Evolutionary conservation across 2,329 filamentous ascomycete genomes (phyloP).

Genomic region (Trichoderma atrobrunneum): DNA sequence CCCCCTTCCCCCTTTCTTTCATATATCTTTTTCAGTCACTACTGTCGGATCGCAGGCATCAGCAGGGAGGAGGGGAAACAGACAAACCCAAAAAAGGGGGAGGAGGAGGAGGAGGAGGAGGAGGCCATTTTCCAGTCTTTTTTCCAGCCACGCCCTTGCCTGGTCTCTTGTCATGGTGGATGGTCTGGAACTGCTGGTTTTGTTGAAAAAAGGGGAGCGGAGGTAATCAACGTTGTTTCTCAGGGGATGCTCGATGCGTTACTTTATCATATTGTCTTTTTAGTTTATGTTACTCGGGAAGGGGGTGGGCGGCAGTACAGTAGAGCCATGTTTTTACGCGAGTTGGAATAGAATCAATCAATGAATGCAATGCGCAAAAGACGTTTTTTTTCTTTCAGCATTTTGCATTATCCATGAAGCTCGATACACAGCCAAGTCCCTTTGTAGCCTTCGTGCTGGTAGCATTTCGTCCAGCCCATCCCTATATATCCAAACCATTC

Average conservation of each 20-base stretch:
- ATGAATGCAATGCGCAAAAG: conserved; percentile 11
- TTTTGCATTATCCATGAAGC: neutral
- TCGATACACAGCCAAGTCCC: neutral
- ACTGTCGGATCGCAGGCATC: neutral
- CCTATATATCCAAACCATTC: neutral
- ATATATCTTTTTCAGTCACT: neutral
- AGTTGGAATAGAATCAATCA: conserved; percentile 20
- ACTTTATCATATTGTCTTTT: conserved; percentile 8
- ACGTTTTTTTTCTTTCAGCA: neutral
- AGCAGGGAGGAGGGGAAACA: neutral
- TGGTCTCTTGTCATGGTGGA: neutral
- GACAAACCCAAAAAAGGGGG: neutral
- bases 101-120: neutral
- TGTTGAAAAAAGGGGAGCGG: neutral
- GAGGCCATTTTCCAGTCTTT: neutral
- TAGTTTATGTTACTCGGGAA: conserved; percentile 1
- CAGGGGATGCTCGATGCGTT: neutral
- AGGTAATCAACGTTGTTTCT: neutral
- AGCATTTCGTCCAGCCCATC: neutral
- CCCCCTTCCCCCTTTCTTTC: neutral
- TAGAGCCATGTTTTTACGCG: neutral
- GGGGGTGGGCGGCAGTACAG: neutral
- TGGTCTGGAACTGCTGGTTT: neutral
- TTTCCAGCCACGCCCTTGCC: neutral
- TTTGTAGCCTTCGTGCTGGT: neutral